These are phyloP conservation scores for Boletus sp. DNA, from an alignment of 768 basidiomycete genomes.

Conservation along the genomic window DNA sequence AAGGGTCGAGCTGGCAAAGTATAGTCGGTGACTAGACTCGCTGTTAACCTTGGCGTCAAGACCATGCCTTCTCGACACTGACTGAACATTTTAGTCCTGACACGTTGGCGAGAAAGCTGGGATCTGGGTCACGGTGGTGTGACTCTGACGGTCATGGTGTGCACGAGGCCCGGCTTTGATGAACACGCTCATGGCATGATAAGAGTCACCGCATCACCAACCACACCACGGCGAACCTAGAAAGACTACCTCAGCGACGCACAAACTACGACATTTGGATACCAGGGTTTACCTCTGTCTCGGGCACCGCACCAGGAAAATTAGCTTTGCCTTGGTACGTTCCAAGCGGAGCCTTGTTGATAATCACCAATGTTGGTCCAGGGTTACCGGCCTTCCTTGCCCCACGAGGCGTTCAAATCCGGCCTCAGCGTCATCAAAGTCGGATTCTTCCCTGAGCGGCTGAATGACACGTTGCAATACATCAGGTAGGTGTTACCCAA, in stretches of 20 bases:
- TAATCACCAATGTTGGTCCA: neutral
- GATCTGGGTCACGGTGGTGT: neutral
- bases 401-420: slow-evolving; percentile 19
- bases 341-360: neutral
- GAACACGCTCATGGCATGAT: neutral
- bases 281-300: neutral
- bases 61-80: neutral
- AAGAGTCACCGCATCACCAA: neutral
- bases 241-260: neutral
- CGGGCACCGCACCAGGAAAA: neutral
- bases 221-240: neutral
- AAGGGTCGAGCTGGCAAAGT: neutral
- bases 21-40: neutral
- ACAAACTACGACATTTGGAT: neutral
- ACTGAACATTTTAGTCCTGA: neutral
- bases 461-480: slow-evolving; percentile 13
- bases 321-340: neutral
- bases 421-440: neutral
- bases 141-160: neutral
- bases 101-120: slow-evolving; percentile 10
- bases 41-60: neutral
- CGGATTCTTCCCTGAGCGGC: neutral
- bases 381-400: slow-evolving; percentile 12
- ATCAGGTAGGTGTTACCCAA: slow-evolving; percentile 8
- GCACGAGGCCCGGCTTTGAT: slow-evolving; percentile 1